Base-by-base conservation (phyloP, 2,329 filamentous ascomycete species). In the Calonectria pseudoreteaudii region DNA sequence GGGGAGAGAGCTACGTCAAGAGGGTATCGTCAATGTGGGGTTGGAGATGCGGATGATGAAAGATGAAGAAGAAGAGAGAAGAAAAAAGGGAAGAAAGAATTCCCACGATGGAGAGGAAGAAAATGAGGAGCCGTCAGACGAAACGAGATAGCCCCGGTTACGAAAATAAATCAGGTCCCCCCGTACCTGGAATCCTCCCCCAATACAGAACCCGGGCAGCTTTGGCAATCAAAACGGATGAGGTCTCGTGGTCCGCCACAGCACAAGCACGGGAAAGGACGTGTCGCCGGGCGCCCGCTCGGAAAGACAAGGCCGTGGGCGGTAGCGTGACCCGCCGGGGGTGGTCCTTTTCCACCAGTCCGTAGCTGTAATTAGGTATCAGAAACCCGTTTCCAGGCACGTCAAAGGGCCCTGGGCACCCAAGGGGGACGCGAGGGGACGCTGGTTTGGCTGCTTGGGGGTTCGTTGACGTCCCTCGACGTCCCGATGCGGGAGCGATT, bases 201-300 rank as follows among this genome's bases (percentile, higher is more conserved):
- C 65, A 30, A 44, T 36, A 58, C 70, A 58, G 72, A 74, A 75
- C 77, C 74, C 74, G 68, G 75, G 75, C 78, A 78, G 78, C 78
- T 76, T 80, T 80, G 78, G 64, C 64, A 67, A 64, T 69, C 71
- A 65, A 66, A 60, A 49, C 67, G 66, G 73, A 77, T 64, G 67
- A 78, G 69, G 71, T 74, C 78, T 76, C 78, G 77, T 72, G 69
- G 73, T 41, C 70, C 58, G 66, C 66, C 53, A 64, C 56, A 50
- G 9, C 44, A 41, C 14, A 49, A 53, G 50, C 52, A 58, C 67
- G 67, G 38, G 47, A 70, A 62, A 64, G 53, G 50, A 75, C 65
- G 66, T 67, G 50, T 68, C 68, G 67, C 58, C 58, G 56, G 72
- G 68, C 64, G 69, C 70, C 70, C 65, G 66, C 66, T 78, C 78